Percentiles rank a stretch among this genome's conserved stretches.
phyloP scores from a whole-genome alignment of 2,329 filamentous ascomycete genomes.

The Fusarium piperis region DNA sequence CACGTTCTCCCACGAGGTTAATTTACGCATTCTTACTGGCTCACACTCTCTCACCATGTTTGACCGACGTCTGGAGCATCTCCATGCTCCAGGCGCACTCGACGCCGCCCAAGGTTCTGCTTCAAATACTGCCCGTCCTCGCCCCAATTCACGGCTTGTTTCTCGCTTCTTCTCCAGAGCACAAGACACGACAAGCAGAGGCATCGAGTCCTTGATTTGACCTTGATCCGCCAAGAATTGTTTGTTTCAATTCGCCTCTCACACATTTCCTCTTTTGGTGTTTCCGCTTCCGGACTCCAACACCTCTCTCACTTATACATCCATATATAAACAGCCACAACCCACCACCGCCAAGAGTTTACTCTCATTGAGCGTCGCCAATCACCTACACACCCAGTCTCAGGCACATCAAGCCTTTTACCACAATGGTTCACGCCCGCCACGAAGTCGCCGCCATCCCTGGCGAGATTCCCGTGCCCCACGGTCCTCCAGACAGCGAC shows the following conservation, averaged over 20 bases:
- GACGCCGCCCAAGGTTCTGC: conserved; percentile 18
- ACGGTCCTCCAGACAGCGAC: conserved; percentile 57
- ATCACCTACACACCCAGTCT: not conserved
- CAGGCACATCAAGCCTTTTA: conserved; percentile 8
- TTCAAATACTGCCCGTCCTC: conserved; percentile 42
- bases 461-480: conserved; percentile 66
- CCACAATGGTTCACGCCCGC: conserved; percentile 43
- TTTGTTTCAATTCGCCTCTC: conserved; percentile 15
- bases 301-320: conserved; percentile 3
- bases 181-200: conserved; percentile 7
- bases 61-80: conserved; percentile 23
- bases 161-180: conserved; percentile 12
- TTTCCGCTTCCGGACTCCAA: conserved; percentile 9
- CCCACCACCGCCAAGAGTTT: not conserved
- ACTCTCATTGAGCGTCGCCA: conserved; percentile 1
- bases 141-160: conserved; percentile 8
- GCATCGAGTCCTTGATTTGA: conserved; percentile 17
- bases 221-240: conserved; percentile 5
- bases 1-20: conserved; percentile 43
- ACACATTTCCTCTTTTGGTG: conserved; percentile 20
- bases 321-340: not conserved
- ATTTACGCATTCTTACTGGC: conserved; percentile 37
- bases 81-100: conserved; percentile 21
- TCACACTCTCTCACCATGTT: conserved; percentile 23
- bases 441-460: conserved; percentile 51